These are phyloP conservation scores for Russula sp. DNA, from an alignment of 768 basidiomycete species.

Conservation along the genomic window DNA sequence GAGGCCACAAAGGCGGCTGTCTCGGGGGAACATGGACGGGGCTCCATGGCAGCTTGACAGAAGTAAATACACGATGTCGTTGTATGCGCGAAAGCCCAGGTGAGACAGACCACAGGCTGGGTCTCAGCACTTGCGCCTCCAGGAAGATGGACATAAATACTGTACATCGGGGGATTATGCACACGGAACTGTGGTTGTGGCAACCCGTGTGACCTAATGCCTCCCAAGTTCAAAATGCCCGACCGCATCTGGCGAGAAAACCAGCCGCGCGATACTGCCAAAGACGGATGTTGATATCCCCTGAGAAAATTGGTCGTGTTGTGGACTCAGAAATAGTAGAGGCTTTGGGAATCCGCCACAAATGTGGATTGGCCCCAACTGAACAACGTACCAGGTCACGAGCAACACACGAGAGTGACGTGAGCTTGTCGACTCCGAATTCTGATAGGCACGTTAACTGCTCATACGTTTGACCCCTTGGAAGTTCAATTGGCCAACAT, in stretches of 20 bases:
- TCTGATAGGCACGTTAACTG: neutral
- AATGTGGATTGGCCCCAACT: too few species aligned
- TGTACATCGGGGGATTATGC: neutral
- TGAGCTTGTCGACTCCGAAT: neutral
- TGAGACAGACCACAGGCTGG: neutral
- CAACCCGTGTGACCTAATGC: neutral
- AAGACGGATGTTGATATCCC: too few species aligned
- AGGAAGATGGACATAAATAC: neutral
- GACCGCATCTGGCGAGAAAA: neutral
- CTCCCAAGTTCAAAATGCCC: neutral
- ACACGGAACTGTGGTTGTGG: neutral
- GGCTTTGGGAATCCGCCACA: neutral
- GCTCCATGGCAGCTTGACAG: neutral
- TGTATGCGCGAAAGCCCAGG: neutral
- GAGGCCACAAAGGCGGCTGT: neutral
- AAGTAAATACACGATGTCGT: neutral
- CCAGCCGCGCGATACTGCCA: neutral
- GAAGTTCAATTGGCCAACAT: neutral
- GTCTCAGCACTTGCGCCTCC: neutral
- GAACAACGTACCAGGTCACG: too few species aligned
- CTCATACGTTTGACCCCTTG: neutral
- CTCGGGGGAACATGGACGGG: neutral
- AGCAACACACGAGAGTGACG: too few species aligned
- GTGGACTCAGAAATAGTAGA: neutral
- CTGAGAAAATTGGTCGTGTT: too few species aligned